phyloP scores from a whole-genome alignment of 345 rosid genomes.

The Boechera stricta region DNA sequence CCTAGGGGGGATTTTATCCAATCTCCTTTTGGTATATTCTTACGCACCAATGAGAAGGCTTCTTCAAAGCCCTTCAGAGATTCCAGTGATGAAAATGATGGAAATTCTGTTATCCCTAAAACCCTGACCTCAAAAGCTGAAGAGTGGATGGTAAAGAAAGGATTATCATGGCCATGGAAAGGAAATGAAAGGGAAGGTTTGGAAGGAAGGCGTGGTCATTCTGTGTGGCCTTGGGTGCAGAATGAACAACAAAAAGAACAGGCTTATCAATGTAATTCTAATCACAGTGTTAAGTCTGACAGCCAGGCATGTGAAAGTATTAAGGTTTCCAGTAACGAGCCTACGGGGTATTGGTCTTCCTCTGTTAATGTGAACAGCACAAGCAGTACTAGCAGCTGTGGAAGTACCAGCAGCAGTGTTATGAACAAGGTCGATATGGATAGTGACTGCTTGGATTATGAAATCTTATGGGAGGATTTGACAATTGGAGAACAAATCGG shows the following conservation, averaged over 20 bases:
- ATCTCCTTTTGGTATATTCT: slow-evolving; percentile 63
- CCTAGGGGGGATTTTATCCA: slow-evolving; percentile 72
- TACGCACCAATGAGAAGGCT: slow-evolving; percentile 58
- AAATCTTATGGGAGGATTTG: slow-evolving; percentile 95
- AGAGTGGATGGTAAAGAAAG: slow-evolving; percentile 84
- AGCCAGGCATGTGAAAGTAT: slow-evolving; percentile 54
- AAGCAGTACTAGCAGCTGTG: slow-evolving; percentile 92
- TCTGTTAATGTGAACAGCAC: slow-evolving; percentile 81
- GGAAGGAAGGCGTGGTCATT: slow-evolving; percentile 57
- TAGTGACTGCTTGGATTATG: slow-evolving; percentile 83
- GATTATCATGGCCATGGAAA: slow-evolving; percentile 95
- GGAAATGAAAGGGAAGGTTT: slow-evolving; percentile 71
- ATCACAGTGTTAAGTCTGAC: slow-evolving; percentile 56
- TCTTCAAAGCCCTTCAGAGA: slow-evolving; percentile 55
- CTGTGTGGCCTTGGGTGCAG: slow-evolving; percentile 66
- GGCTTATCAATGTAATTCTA: slow-evolving; percentile 51
- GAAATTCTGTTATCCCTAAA: slow-evolving; percentile 69
- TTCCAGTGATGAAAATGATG: slow-evolving; percentile 72
- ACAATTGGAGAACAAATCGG: slow-evolving; percentile 85
- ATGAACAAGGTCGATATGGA: slow-evolving; percentile 79
- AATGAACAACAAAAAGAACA: slow-evolving; percentile 66
- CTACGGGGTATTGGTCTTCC: slow-evolving; percentile 81
- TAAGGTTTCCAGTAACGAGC: slow-evolving; percentile 63
- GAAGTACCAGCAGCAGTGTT: slow-evolving; percentile 84
- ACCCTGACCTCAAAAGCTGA: slow-evolving; percentile 76